Evolutionary conservation across 2,329 filamentous ascomycete species (phyloP), one percentile per base, ranked within the genome.

Genomic region (Cladosporium halotolerans): DNA sequence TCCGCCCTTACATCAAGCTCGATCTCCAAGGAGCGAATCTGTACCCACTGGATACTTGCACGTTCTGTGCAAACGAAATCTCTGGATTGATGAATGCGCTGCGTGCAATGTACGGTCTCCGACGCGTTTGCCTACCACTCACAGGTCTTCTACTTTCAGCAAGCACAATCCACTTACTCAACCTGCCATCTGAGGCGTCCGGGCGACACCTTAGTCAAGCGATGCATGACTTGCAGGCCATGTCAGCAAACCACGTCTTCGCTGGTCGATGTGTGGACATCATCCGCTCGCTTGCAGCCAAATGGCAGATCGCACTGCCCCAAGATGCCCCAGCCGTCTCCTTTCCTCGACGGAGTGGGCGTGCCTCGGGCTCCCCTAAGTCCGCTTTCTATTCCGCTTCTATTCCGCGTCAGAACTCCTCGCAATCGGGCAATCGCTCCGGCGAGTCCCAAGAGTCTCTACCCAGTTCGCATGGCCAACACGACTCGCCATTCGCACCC

Each of bases 1-100:
- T 89, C 65, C 78, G 86, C 6, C 86, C 86, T 0, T 75, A 89
- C 36, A 83, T 88, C 63, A 87, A 87, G 60, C 77, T 85, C 18
- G 72, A 76, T 47, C 60, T 76, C 11, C 62, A 70, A 45, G 79
- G 81, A 8, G 86, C 83, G 7, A 78, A 79, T 48, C 73, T 88
- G 2, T 74, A 76, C 3, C 85, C 85, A 7, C 78, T 79, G 38
- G 82, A 86, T 57, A 80, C 86, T 13, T 88, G 85, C 67, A 76
- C 76, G n/a, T 67, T 69, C 40, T 70, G 69, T 41, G 73, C 73
- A 2, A 75, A 74, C 54, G 68, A 70, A 49, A 72, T 76, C 1
- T 72, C 73, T 1, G 63, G 62, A 4, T 62, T 77, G 4, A 64
- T 73, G 54, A 69, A 69, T 36, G 63, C 68, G 11, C 72, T 77